A percentile compares a stretch with the other conserved stretches of the same genome.
Conservation (phyloP, 306 rosid genomes). For the Quercus aquifolioides region DNA sequence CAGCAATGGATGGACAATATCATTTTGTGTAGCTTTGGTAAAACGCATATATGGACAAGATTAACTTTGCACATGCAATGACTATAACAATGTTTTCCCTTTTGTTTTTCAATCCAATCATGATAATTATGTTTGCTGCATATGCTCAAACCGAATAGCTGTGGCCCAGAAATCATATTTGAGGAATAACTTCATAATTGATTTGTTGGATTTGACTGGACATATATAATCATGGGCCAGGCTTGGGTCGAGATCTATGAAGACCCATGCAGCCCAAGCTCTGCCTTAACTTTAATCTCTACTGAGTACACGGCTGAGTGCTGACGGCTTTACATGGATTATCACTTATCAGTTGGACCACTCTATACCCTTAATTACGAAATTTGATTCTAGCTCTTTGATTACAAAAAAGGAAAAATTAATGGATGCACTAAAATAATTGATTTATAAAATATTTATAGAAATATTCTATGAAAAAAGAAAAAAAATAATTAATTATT, state of each 20-base stretch:
- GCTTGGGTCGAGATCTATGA: neutral
- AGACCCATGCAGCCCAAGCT: neutral
- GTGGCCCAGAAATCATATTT: neutral
- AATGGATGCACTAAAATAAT: too few relatives aligned
- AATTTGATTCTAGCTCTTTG: too few relatives aligned
- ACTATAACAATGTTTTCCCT: neutral
- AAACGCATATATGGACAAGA: neutral
- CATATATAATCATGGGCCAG: neutral
- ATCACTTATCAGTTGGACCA: too few relatives aligned
- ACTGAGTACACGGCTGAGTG: too few relatives aligned
- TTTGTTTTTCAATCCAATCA: neutral
- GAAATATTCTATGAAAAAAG: too few relatives aligned
- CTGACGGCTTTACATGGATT: too few relatives aligned
- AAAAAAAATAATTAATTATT: too few relatives aligned
- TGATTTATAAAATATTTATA: too few relatives aligned
- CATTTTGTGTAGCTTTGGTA: neutral
- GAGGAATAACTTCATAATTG: neutral
- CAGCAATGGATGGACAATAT: neutral
- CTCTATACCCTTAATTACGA: too few relatives aligned
- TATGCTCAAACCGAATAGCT: neutral
- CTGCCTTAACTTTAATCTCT: too few relatives aligned
- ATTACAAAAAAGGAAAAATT: too few relatives aligned
- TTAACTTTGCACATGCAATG: neutral
- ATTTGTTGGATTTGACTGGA: neutral
- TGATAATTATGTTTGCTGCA: neutral